Evolutionary conservation across 2,329 filamentous ascomycete genomes (phyloP).

Genomic region (Colletotrichum spaethianum): DNA sequence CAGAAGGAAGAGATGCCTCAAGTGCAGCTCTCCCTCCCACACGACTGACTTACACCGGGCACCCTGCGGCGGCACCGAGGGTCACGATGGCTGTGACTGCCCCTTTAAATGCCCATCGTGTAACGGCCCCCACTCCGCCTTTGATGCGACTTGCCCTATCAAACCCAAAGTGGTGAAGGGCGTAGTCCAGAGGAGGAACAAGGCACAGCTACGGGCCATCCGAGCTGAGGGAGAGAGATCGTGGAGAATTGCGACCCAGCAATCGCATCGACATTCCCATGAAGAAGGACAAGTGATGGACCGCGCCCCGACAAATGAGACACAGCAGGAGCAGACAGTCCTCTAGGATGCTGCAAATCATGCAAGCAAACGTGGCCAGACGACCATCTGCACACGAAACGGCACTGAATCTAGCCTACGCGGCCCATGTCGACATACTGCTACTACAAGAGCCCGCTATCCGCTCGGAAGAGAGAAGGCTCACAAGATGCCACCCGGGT

Average conservation of each 20-base stretch:
- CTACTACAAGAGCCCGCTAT: conserved; percentile 10
- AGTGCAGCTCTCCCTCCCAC: too few species aligned
- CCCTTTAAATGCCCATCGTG: too few species aligned
- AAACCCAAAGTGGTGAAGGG: too few species aligned
- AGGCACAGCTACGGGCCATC: conserved; percentile 10
- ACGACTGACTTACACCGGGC: too few species aligned
- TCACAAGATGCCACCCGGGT: background rate
- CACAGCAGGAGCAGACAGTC: background rate
- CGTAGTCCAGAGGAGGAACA: too few species aligned
- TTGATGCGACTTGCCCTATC: too few species aligned
- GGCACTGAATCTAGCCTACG: conserved; percentile 4
- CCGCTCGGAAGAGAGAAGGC: conserved; percentile 6
- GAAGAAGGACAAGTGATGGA: conserved; percentile 11
- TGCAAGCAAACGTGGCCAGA: conserved; percentile 12
- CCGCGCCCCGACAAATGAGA: background rate
- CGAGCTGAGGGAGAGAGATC: too few species aligned
- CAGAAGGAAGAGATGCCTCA: too few species aligned
- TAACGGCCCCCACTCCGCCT: too few species aligned
- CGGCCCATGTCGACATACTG: conserved; percentile 6
- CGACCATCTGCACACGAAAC: background rate
- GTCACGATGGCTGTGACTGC: too few species aligned
- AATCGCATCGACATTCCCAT: conserved; percentile 1
- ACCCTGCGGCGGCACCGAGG: too few species aligned
- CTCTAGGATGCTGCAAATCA: conserved; percentile 15
- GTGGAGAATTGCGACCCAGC: conserved; percentile 10